phyloP scores from a whole-genome alignment of 345 rosid genomes.

The Acer saccharum region DNA sequence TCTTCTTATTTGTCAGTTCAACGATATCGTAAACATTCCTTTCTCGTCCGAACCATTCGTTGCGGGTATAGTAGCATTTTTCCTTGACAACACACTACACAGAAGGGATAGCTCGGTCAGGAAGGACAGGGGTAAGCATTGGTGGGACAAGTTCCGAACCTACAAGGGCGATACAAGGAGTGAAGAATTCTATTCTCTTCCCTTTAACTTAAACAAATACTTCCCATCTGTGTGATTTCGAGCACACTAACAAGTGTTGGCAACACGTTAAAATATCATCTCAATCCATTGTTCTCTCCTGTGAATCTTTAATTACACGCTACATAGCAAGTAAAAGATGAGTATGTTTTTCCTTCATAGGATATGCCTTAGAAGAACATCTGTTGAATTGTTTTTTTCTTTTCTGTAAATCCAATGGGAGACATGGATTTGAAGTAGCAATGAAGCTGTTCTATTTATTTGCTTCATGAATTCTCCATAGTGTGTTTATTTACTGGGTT shows the following conservation, averaged over 20 bases:
- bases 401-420: slow-evolving; percentile 34
- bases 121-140: slow-evolving; percentile 92
- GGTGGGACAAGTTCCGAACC: slow-evolving; percentile 89
- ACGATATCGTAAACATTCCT: slow-evolving; percentile 87
- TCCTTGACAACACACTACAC: slow-evolving; percentile 78
- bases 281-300: neutral
- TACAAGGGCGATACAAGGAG: slow-evolving; percentile 74
- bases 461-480: neutral
- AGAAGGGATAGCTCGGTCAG: slow-evolving; percentile 48
- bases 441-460: slow-evolving; percentile 14
- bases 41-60: slow-evolving; percentile 89
- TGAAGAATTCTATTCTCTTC: slow-evolving; percentile 87
- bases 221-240: slow-evolving; percentile 76
- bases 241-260: neutral
- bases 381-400: slow-evolving; percentile 20
- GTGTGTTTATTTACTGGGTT: neutral
- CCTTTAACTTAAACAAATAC: slow-evolving; percentile 85
- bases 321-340: slow-evolving; percentile 23
- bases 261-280: slow-evolving; percentile 6
- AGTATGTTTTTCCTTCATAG: slow-evolving; percentile 19
- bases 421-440: slow-evolving; percentile 33
- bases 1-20: slow-evolving; percentile 61
- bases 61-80: slow-evolving; percentile 75
- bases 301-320: slow-evolving; percentile 22
- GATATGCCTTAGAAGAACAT: slow-evolving; percentile 21